Evolutionary conservation across 371 early-diverging fungal species (phyloP).

Genomic region (Conidiobolus incongruus): DNA sequence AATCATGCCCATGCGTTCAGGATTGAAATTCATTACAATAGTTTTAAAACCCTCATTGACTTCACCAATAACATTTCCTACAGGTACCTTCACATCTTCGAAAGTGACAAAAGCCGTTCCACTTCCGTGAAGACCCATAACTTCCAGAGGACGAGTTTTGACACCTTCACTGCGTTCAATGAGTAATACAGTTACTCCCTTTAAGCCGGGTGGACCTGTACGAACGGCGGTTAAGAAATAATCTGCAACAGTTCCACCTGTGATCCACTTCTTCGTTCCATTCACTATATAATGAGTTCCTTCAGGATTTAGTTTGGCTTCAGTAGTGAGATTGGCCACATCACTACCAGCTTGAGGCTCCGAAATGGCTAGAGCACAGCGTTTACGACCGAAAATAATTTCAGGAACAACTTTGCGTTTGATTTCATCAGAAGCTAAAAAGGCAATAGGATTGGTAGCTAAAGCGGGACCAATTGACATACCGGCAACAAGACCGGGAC

Average conservation of each 20-base stretch:
- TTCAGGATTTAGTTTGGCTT: slow-evolving; percentile 47
- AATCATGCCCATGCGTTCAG: slow-evolving; percentile 52
- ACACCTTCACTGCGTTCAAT: slow-evolving; percentile 63
- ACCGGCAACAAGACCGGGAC: slow-evolving; percentile 59
- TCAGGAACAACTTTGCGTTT: slow-evolving; percentile 39
- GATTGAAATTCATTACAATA: slow-evolving; percentile 52
- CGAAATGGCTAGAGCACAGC: slow-evolving; percentile 49
- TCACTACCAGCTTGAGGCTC: slow-evolving; percentile 48
- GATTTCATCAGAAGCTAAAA: slow-evolving; percentile 43
- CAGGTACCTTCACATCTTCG: slow-evolving; percentile 74
- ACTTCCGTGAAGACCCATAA: no score
- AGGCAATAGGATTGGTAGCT: slow-evolving; percentile 55
- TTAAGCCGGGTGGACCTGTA: slow-evolving; percentile 56
- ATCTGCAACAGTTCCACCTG: slow-evolving; percentile 68
- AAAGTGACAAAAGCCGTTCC: slow-evolving; percentile 53
- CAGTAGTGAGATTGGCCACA: slow-evolving; percentile 49
- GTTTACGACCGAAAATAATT: slow-evolving; percentile 45
- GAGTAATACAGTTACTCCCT: slow-evolving; percentile 50
- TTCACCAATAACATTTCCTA: slow-evolving; percentile 56
- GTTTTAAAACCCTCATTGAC: slow-evolving; percentile 72
- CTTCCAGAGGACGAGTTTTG: slow-evolving; percentile 59
- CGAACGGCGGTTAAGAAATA: slow-evolving; percentile 38
- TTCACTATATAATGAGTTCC: slow-evolving; percentile 50
- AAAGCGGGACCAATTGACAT: slow-evolving; percentile 46
- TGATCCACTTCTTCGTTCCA: slow-evolving; percentile 74